Percentiles rank a stretch among this genome's conserved stretches.
Evolutionary conservation across 1,139 yeast genomes (phyloP).

Genomic region (Sugiyamaella castrensis): DNA sequence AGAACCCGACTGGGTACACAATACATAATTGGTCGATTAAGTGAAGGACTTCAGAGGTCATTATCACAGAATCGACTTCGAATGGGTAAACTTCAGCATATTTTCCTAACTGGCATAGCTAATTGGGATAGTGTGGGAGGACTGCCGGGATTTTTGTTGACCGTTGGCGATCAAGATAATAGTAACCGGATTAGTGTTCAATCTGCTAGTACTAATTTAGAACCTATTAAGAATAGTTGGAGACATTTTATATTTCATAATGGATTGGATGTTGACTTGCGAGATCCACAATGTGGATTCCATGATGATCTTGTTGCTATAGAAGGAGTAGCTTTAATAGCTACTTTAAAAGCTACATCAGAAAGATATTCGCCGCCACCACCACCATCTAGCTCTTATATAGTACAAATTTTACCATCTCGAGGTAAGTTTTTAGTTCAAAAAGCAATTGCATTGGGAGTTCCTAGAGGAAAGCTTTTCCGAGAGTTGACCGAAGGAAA

Average conservation of each 20-base stretch:
- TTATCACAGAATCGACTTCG: constrained; percentile 42
- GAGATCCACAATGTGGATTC: constrained; percentile 40
- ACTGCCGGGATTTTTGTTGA: constrained; percentile 80
- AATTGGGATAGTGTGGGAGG: constrained; percentile 82
- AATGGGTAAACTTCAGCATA: constrained; percentile 49
- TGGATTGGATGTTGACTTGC: constrained; percentile 56
- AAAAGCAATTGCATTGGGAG: constrained; percentile 65
- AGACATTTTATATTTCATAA: constrained; percentile 83
- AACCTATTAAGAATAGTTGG: constrained; percentile 45
- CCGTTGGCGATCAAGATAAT: constrained; percentile 79
- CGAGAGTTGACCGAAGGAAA: constrained; percentile 60
- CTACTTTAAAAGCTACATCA: not conserved
- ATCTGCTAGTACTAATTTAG: constrained; percentile 39
- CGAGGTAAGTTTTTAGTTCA: constrained; percentile 74
- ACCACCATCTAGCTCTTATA: constrained; percentile 48
- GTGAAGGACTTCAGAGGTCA: constrained; percentile 84
- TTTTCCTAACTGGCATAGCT: constrained; percentile 73
- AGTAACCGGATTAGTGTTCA: constrained; percentile 43
- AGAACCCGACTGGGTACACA: constrained; percentile 51
- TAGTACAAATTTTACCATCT: constrained; percentile 60
- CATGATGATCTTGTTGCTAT: constrained; percentile 55
- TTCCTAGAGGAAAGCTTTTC: constrained; percentile 62
- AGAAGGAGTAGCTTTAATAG: constrained; percentile 42
- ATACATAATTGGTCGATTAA: constrained; percentile 72
- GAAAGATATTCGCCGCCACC: not conserved